Conservation (phyloP, 2,329 filamentous ascomycete genomes). For the Aspergillus tubingensis region DNA sequence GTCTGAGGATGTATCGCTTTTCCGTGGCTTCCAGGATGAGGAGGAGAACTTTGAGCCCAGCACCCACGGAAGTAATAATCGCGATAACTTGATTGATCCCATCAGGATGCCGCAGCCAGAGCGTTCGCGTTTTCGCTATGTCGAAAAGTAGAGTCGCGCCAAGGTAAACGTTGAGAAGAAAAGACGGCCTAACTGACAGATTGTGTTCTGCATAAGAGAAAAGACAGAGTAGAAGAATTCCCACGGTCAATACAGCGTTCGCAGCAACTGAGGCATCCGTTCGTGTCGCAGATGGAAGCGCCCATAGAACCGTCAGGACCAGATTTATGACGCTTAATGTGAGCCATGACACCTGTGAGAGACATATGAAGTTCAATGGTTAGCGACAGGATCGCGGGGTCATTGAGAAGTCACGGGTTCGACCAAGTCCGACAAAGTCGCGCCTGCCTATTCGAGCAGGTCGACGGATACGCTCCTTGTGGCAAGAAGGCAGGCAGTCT, state of each 20-base stretch:
- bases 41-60: constrained; percentile 48
- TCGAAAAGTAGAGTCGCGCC: constrained; percentile 50
- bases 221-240: constrained; percentile 35
- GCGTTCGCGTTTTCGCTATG: constrained; percentile 47
- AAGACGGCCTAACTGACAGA: constrained; percentile 49
- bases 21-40: constrained; percentile 49
- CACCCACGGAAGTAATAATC: constrained; percentile 43
- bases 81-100: constrained; percentile 42
- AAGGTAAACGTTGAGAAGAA: constrained; percentile 52
- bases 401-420: neutral
- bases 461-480: neutral
- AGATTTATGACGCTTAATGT: constrained; percentile 40
- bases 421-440: neutral
- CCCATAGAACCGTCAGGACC: constrained; percentile 41
- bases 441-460: neutral
- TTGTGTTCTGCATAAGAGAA: constrained; percentile 53
- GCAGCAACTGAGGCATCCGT: constrained; percentile 40
- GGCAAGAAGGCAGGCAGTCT: neutral
- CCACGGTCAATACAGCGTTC: constrained; percentile 33
- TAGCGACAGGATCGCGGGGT: neutral
- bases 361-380: constrained; percentile 8
- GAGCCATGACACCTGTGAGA: constrained; percentile 32
- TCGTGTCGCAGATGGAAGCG: constrained; percentile 30
- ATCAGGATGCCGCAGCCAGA: constrained; percentile 40
- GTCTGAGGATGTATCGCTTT: constrained; percentile 46